Conservation (phyloP, 192 early-diverging fungal species). For the Linnemannia elongata region DNA sequence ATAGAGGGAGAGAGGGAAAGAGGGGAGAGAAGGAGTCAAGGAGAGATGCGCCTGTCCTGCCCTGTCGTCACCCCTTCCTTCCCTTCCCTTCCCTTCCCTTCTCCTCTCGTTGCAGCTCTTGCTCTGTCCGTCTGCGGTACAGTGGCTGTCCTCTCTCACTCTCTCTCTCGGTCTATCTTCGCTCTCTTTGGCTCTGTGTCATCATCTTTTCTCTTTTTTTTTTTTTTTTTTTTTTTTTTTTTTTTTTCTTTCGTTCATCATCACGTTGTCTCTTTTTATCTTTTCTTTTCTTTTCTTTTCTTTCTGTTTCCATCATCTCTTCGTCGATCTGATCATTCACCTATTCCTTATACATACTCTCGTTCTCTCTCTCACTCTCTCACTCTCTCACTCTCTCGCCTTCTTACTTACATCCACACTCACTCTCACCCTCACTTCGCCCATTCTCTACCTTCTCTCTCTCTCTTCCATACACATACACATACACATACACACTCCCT, state of each 20-base stretch:
- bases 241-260: background rate
- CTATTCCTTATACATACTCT: background rate
- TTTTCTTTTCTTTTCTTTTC: background rate
- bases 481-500: background rate
- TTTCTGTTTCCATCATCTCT: background rate
- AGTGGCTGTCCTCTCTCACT: background rate
- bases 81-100: background rate
- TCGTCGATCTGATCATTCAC: background rate
- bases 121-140: background rate
- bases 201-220: background rate
- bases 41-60: too few species aligned
- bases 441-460: background rate
- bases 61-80: background rate
- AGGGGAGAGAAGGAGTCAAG: too few species aligned
- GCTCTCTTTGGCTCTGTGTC: background rate
- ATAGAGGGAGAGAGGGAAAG: background rate
- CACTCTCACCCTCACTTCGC: slow-evolving; percentile 7
- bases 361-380: background rate
- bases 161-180: too few species aligned
- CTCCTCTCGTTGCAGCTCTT: background rate
- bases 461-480: background rate
- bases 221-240: background rate
- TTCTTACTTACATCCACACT: slow-evolving; percentile 5
- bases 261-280: slow-evolving; percentile 4
- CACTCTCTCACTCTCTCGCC: slow-evolving; percentile 15